Base-by-base conservation (phyloP, 2,329 filamentous ascomycete genomes). In the Exophiala bonariae region DNA sequence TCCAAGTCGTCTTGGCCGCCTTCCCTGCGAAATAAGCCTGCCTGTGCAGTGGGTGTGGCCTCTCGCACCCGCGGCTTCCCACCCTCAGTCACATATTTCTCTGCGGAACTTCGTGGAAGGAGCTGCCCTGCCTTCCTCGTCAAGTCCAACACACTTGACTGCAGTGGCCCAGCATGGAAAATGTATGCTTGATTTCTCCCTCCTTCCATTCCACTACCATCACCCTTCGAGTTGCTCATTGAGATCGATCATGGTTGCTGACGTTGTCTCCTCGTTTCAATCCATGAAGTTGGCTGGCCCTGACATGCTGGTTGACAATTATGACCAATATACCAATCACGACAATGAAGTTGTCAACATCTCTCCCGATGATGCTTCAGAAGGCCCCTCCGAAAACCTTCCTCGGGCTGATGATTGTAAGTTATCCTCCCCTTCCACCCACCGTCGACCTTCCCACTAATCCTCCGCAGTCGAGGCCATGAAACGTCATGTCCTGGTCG, bases 401-500 rank as follows among this genome's bases (percentile, higher is more conserved):
- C 72, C 74, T 45, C 68, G 72, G 59, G 81, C 81, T 58, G 75
- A 82, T 69, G 80, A 84, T 61, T 78, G 73, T 76, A 72, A 33
- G 44, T 41, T 50, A 45, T 52, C 38, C 41, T 40, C 32, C 45
- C 14, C 34, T 34, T 22, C 23, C 23, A n/a, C 30, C 22, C 28
- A 36, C 42, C 40, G 22, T 14, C 26, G 30, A 44, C 49, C 30
- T n/a, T 10, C 20, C 13, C 10, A 10, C 22, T 26, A 42, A 28
- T 20, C 11, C 6, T 26, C 23, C 11, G 13, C 61, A 91, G 87
- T 82, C 70, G 87, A 95, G 57, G 86, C 87, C 40, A 96, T 97
- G 81, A 87, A 86, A 73, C 84, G 88, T 60, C 74, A 85, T 56
- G 82, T 90, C 57, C 79, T 97, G 49, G 82, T 83, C 9, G 82